phyloP scores from a whole-genome alignment of 257 asterid genomes.

The Nicotiana knightiana region DNA sequence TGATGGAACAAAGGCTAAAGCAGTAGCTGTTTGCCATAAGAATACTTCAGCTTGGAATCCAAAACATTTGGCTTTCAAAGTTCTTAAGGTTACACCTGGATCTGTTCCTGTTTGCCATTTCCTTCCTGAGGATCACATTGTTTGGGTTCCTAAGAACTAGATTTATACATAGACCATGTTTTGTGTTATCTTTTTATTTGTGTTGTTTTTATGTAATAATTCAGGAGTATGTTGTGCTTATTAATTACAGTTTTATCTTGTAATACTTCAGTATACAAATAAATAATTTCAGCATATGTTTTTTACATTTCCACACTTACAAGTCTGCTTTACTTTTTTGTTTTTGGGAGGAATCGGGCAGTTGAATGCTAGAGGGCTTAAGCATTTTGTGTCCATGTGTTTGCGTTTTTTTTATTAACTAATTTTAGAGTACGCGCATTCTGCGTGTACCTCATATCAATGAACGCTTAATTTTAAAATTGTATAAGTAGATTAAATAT shows the following conservation, averaged over 20 bases:
- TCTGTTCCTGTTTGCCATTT: slow-evolving; percentile 83
- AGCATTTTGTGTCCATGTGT: too few species aligned
- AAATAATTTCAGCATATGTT: not conserved
- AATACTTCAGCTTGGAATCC: slow-evolving; percentile 89
- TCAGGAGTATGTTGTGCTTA: not conserved
- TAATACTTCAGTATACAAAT: not conserved
- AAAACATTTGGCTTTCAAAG: slow-evolving; percentile 82
- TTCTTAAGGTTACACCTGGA: slow-evolving; percentile 87
- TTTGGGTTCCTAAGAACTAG: slow-evolving; percentile 55
- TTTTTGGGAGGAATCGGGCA: too few species aligned
- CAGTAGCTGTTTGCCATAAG: slow-evolving; percentile 71
- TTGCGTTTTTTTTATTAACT: too few species aligned
- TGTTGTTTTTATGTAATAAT: slow-evolving; percentile 3
- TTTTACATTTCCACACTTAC: not conserved
- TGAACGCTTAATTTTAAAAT: too few species aligned
- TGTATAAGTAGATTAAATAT: too few species aligned
- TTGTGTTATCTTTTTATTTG: not conserved
- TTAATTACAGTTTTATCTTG: not conserved
- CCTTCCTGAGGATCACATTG: slow-evolving; percentile 82
- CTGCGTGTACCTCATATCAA: too few species aligned
- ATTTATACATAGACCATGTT: not conserved
- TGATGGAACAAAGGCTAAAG: slow-evolving; percentile 60
- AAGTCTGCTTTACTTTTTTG: not conserved
- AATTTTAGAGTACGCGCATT: too few species aligned
- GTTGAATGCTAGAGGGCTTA: too few species aligned